Evolutionary conservation across 257 asterid genomes (phyloP).

Genomic region (Haberlea rhodopensis): DNA sequence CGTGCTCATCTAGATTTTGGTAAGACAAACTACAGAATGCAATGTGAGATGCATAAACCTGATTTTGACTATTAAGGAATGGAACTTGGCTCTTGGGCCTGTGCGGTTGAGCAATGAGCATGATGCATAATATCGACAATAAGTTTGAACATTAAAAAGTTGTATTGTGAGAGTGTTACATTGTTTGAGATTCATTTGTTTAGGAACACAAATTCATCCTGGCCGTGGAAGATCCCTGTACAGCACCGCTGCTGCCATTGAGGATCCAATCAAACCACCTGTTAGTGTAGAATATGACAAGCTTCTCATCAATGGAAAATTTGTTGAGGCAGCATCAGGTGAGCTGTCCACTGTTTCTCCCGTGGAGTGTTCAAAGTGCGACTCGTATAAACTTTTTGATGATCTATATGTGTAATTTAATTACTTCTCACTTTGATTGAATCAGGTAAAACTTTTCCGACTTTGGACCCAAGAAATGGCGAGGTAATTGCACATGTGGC

Average conservation of each 20-base stretch:
- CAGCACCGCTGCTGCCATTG: conserved; percentile 68
- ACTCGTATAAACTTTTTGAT: neutral
- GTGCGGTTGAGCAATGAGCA: neutral
- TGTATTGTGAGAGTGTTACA: neutral
- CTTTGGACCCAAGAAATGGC: conserved; percentile 89
- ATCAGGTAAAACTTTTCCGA: conserved; percentile 81
- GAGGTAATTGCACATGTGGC: conserved; percentile 83
- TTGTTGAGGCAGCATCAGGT: conserved; percentile 93
- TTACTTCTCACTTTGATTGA: conserved; percentile 22
- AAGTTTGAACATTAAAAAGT: neutral
- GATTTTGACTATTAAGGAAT: neutral
- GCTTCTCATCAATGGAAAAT: conserved; percentile 85
- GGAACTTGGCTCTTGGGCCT: neutral
- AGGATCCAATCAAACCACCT: conserved; percentile 77
- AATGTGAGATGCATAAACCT: neutral
- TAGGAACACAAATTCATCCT: conserved; percentile 49
- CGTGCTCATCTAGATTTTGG: conserved; percentile 12
- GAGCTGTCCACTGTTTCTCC: conserved; percentile 14
- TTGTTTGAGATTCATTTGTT: conserved; percentile 16
- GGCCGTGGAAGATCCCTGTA: conserved; percentile 47
- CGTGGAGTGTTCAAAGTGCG: too few relatives aligned
- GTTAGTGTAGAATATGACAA: conserved; percentile 61
- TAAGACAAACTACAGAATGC: neutral
- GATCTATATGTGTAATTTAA: neutral
- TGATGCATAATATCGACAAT: neutral